These are phyloP conservation scores for Aspergillus pseudonomiae DNA, from an alignment of 2,329 filamentous ascomycete genomes.

Conservation along the genomic window DNA sequence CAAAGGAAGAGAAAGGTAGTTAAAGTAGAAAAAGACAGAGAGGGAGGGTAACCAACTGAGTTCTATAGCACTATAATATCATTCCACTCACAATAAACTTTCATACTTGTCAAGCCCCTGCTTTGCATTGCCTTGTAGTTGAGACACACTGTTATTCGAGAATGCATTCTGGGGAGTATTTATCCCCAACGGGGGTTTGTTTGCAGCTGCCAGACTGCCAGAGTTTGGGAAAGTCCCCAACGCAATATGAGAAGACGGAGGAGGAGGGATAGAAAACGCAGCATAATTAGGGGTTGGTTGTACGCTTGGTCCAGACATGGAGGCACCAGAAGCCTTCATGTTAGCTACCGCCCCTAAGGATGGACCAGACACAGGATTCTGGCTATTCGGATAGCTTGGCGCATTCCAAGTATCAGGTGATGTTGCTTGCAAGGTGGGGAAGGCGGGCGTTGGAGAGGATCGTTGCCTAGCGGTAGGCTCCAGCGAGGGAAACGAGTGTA, in stretches of 20 bases:
- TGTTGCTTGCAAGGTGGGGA: constrained; percentile 36
- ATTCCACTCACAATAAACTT: constrained; percentile 52
- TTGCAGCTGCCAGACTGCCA: constrained; percentile 22
- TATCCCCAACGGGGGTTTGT: constrained; percentile 20
- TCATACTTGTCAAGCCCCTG: constrained; percentile 59
- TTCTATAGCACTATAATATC: not conserved
- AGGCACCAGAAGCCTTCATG: constrained; percentile 25
- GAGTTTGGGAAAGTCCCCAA: constrained; percentile 20
- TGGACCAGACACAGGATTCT: constrained; percentile 19
- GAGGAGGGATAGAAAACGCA: constrained; percentile 46
- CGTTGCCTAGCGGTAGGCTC: constrained; percentile 42
- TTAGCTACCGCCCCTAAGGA: constrained; percentile 31
- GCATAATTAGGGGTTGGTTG: constrained; percentile 36
- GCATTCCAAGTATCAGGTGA: constrained; percentile 26
- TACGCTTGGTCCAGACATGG: constrained; percentile 16
- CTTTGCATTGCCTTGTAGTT: constrained; percentile 33
- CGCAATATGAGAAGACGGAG: constrained; percentile 32
- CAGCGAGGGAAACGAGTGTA: constrained; percentile 53
- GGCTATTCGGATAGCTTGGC: constrained; percentile 15
- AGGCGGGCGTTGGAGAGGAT: constrained; percentile 29
- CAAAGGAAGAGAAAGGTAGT: not conserved
- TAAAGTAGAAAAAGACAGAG: not conserved
- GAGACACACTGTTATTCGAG: constrained; percentile 24
- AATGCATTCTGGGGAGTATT: constrained; percentile 27
- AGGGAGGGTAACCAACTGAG: constrained; percentile 6